These are phyloP conservation scores for Candida argentea DNA, from an alignment of 805 yeast species.

Conservation along the genomic window DNA sequence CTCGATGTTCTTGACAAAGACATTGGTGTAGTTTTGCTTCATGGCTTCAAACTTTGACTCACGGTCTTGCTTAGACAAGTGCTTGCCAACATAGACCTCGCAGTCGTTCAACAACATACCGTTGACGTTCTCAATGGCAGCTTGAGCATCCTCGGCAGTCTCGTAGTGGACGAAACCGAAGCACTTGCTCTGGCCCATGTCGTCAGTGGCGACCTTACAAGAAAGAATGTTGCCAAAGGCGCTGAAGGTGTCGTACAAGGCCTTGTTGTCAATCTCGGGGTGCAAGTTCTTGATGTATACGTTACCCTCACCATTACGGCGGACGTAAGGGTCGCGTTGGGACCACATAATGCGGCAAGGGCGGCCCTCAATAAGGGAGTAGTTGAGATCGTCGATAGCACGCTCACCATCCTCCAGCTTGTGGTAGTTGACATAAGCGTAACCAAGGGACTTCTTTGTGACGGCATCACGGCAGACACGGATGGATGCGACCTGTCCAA, in stretches of 20 bases:
- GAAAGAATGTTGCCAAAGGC: conserved; percentile 94
- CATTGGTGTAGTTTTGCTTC: conserved; percentile 90
- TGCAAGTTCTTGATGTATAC: conserved; percentile 97
- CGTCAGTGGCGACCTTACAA: conserved; percentile 95
- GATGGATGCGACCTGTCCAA: conserved; percentile 92
- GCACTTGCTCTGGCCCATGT: conserved; percentile 83
- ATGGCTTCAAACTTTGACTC: conserved; percentile 84
- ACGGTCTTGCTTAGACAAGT: conserved; percentile 87
- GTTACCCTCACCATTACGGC: conserved; percentile 95
- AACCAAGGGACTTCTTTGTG: conserved; percentile 93
- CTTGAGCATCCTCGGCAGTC: conserved; percentile 81
- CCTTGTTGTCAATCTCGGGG: conserved; percentile 97
- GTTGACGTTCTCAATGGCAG: conserved; percentile 93
- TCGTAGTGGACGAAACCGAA: conserved; percentile 98
- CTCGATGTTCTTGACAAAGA: conserved; percentile 86
- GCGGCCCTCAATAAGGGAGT: conserved; percentile 85
- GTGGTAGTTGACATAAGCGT: conserved; percentile 96
- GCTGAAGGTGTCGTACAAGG: conserved; percentile 94
- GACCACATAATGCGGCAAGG: conserved; percentile 99
- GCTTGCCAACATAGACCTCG: conserved; percentile 93
- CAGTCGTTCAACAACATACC: conserved; percentile 97
- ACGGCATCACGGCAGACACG: conserved; percentile 99
- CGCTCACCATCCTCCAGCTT: conserved; percentile 81
- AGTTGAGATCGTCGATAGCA: conserved; percentile 94
- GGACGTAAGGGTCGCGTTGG: conserved; percentile 93